Conservation (phyloP, 2,329 filamentous ascomycete genomes). For the Rutstroemia sp. region DNA sequence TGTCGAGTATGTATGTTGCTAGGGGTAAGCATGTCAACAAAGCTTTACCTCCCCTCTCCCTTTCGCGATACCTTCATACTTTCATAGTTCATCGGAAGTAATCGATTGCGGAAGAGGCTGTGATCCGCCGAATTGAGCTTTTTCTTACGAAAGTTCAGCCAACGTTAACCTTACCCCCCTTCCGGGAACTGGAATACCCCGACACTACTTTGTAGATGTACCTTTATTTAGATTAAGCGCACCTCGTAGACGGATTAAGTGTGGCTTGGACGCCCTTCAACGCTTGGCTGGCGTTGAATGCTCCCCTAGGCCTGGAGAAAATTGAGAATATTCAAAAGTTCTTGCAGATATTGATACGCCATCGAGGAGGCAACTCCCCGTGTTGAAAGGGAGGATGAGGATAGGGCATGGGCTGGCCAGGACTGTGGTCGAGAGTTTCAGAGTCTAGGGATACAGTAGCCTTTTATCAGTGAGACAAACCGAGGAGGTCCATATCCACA, state of each 20-base stretch:
- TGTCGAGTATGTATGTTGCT: too few relatives aligned
- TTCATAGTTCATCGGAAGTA: too few relatives aligned
- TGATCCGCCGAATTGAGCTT: too few relatives aligned
- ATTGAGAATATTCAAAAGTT: neutral
- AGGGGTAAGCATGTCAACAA: neutral
- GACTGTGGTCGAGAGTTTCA: too few relatives aligned
- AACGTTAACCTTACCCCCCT: neutral
- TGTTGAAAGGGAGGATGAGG: neutral
- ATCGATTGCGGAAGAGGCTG: too few relatives aligned
- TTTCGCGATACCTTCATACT: too few relatives aligned
- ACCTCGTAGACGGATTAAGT: neutral
- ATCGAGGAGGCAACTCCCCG: neutral
- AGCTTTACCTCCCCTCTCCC: too few relatives aligned
- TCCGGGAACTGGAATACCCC: neutral
- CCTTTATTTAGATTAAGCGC: constrained; percentile 7
- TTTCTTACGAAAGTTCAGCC: too few relatives aligned
- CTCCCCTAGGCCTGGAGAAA: neutral
- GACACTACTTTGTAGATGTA: neutral
- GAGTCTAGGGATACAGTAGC: too few relatives aligned
- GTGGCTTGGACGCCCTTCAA: constrained; percentile 3
- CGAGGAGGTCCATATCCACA: too few relatives aligned
- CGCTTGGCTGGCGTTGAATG: neutral
- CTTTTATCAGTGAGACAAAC: too few relatives aligned
- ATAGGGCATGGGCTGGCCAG: too few relatives aligned
- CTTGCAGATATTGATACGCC: neutral